Evolutionary conservation across 345 rosid genomes (phyloP), one percentile per base, ranked within the genome.

Genomic region (Populus simonii): DNA sequence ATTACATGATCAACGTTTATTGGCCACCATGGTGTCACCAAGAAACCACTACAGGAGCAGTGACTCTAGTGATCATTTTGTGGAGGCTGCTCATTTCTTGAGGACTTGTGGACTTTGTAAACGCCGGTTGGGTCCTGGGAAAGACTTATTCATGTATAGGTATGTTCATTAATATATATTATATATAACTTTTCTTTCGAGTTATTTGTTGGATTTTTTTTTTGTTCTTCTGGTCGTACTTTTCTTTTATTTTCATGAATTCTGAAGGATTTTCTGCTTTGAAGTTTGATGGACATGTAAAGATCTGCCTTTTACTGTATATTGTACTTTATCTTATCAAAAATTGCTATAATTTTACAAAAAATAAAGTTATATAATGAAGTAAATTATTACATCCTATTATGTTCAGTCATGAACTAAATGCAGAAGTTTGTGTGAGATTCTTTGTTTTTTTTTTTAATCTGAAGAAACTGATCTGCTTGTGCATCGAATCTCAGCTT

Each of bases 71-170:
- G 81, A 68, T 13, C 66, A 45, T 13, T 57, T 51, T 15, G 61
- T 72, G 51, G 88, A 86, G 57, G 80, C 81, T 25, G 78, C 86
- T 72, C 84, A 85, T 75, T 91, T 94, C 77, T 79, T 94, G 78
- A 80, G 82, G 59, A 87, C 78, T 22, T 94, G 98, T 77, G 94
- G 96, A 53, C 92, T 92, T 79, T 94, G 98, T 80, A 84, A 79
- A 51, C 89, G 87, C 72, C 89, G 87, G 51, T 74, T 94, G 62
- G 87, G 87, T 82, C 88, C 91, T 22, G 87, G 87, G n/a, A 90
- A 88, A 47, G 98, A 94, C 77, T 90, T 94, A 69, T 94, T 90
- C 82, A 94, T 94, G 97, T 94, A 94, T 74, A 91, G 92, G 98
- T 94, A 84, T 23, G 72, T 36, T 6, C 18, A 43, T 65, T 63